Conservation (phyloP, 2,329 filamentous ascomycete species). For the Xylaria sp. region DNA sequence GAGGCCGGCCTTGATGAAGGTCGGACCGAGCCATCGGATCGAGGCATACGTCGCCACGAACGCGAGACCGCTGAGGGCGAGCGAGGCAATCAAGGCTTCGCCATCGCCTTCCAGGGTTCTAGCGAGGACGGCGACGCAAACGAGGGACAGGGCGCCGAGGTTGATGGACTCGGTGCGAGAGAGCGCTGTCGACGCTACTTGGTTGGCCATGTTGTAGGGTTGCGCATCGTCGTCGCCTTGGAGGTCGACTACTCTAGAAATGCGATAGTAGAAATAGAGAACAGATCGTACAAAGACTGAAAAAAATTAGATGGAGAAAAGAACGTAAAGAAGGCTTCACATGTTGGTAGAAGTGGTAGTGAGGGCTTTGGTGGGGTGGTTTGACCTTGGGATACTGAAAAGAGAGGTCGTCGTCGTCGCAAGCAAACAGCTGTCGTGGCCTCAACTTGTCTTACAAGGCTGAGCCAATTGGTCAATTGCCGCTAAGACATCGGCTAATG, state of each 20-base stretch:
- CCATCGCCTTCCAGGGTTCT: slow-evolving; percentile 85
- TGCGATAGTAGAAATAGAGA: neutral
- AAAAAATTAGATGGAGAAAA: slow-evolving; percentile 4
- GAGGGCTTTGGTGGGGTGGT: slow-evolving; percentile 27
- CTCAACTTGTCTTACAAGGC: slow-evolving; percentile 36
- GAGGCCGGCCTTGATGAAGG: slow-evolving; percentile 87
- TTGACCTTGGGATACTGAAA: neutral
- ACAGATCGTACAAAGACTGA: neutral
- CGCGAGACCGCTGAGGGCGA: slow-evolving; percentile 86
- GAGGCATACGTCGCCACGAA: slow-evolving; percentile 85
- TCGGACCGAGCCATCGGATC: slow-evolving; percentile 91
- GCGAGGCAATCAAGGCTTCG: slow-evolving; percentile 86
- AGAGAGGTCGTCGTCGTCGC: slow-evolving; percentile 17
- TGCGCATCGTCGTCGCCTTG: slow-evolving; percentile 25
- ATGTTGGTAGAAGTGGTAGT: slow-evolving; percentile 23
- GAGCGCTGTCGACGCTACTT: slow-evolving; percentile 54
- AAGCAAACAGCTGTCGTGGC: slow-evolving; percentile 36
- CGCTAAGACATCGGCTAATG: slow-evolving; percentile 24
- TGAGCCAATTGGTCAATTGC: slow-evolving; percentile 23
- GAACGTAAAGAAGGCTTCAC: slow-evolving; percentile 18
- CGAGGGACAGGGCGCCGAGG: slow-evolving; percentile 72
- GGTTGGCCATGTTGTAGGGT: slow-evolving; percentile 43
- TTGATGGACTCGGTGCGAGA: slow-evolving; percentile 64
- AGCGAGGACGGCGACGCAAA: slow-evolving; percentile 77
- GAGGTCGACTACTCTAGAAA: too few species aligned